Evolutionary conservation across 2,329 filamentous ascomycete genomes (phyloP).

Genomic region (Penicillium sp.): DNA sequence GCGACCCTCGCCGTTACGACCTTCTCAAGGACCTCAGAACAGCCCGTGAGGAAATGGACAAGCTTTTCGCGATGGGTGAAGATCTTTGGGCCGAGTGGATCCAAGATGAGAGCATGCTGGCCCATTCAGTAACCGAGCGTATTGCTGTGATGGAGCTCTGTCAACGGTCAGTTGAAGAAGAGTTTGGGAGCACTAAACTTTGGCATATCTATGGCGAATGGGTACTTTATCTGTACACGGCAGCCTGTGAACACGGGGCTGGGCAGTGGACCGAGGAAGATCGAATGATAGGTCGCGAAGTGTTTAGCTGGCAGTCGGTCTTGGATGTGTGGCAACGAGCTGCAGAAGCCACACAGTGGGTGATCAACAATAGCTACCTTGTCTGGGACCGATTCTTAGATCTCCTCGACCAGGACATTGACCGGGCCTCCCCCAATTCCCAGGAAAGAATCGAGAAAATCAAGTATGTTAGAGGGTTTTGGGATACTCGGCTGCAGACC

Average conservation of each 20-base stretch:
- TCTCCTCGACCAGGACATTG: constrained; percentile 58
- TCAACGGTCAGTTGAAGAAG: constrained; percentile 63
- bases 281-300: constrained; percentile 59
- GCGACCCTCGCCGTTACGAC: constrained; percentile 51
- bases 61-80: constrained; percentile 66
- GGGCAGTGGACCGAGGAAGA: constrained; percentile 60
- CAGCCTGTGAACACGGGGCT: constrained; percentile 49
- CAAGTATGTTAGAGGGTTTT: constrained; percentile 54
- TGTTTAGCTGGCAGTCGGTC: constrained; percentile 62
- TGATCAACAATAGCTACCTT: constrained; percentile 63
- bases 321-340: constrained; percentile 61
- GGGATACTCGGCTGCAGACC: constrained; percentile 58
- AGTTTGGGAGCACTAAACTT: constrained; percentile 63
- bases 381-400: constrained; percentile 66
- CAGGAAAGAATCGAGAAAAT: constrained; percentile 57
- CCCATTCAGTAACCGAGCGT: constrained; percentile 60
- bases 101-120: constrained; percentile 64
- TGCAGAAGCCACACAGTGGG: constrained; percentile 61
- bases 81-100: constrained; percentile 67
- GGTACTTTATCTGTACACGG: constrained; percentile 60
- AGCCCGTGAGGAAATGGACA: constrained; percentile 62
- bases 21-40: constrained; percentile 51
- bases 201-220: constrained; percentile 68
- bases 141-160: constrained; percentile 64
- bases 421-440: constrained; percentile 44